A percentile compares a stretch with the other conserved stretches of the same genome.
These are phyloP conservation scores for Mesembryanthemum crystallinum DNA, from an alignment of 148 eudicot genomes.

Conservation along the genomic window DNA sequence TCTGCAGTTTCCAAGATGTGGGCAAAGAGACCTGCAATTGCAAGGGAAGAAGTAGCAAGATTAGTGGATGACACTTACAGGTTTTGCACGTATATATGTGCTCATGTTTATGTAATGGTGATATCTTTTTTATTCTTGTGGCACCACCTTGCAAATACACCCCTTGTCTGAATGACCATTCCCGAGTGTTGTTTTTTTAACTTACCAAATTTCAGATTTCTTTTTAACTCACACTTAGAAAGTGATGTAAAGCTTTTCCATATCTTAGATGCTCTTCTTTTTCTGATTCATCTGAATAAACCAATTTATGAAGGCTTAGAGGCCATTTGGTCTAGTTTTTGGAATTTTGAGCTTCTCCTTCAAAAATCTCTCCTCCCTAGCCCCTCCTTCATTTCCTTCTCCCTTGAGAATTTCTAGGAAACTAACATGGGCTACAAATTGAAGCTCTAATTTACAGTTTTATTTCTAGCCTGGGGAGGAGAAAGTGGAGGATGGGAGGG, in stretches of 20 bases:
- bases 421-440: too few relatives aligned
- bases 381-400: too few relatives aligned
- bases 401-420: too few relatives aligned
- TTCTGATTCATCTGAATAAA: not conserved
- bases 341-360: too few relatives aligned
- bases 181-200: not conserved
- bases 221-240: not conserved
- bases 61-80: constrained; percentile 90
- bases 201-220: not conserved
- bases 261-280: too few relatives aligned
- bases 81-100: constrained; percentile 28
- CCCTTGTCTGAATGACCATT: not conserved
- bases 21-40: constrained; percentile 67
- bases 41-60: constrained; percentile 81
- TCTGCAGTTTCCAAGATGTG: constrained; percentile 69
- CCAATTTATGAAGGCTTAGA: not conserved
- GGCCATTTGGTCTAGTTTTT: too few relatives aligned
- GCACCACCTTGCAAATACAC: not conserved
- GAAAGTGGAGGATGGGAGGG: too few relatives aligned
- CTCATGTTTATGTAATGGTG: not conserved
- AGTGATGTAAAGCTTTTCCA: too few relatives aligned
- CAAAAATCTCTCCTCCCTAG: too few relatives aligned
- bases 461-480: too few relatives aligned
- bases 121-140: not conserved
- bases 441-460: too few relatives aligned